A percentile compares a stretch with the other conserved stretches of the same genome.
phyloP scores from a whole-genome alignment of 2,329 filamentous ascomycete species.

The Myriosclerotinia duriaeana region DNA sequence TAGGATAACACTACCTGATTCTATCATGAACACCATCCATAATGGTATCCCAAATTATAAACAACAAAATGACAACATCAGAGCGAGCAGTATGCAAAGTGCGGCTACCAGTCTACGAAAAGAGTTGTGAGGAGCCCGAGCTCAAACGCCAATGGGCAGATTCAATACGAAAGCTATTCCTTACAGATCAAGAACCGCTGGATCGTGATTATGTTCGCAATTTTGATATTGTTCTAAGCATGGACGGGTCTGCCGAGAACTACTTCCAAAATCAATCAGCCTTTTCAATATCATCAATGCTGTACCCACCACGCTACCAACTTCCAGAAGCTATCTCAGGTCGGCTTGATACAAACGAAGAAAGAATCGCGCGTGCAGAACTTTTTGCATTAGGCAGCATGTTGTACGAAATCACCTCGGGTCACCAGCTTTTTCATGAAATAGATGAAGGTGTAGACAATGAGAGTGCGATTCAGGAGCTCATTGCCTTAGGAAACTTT shows the following conservation, averaged over 20 bases:
- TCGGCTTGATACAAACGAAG: not conserved
- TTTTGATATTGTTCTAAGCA: not conserved
- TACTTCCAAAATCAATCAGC: not conserved
- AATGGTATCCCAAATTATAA: not conserved
- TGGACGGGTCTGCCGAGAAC: constrained; percentile 10
- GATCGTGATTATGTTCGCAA: constrained; percentile 1
- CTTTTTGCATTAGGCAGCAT: constrained; percentile 12
- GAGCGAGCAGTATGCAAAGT: constrained; percentile 8
- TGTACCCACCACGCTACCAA: constrained; percentile 8
- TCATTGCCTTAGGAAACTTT: not conserved
- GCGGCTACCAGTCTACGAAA: not conserved
- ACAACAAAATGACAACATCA: not conserved
- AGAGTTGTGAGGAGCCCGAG: not conserved
- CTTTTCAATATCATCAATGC: not conserved
- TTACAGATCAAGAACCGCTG: not conserved
- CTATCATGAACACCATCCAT: not conserved
- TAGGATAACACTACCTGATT: not conserved
- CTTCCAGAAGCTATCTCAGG: not conserved
- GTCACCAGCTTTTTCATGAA: not conserved
- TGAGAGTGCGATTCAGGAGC: not conserved
- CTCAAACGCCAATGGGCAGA: not conserved
- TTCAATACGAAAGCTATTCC: constrained; percentile 1
- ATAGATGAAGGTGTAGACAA: not conserved
- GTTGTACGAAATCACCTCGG: constrained; percentile 4
- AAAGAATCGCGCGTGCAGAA: not conserved